Conservation (phyloP, 805 yeast species). For the Phaffomyces thermotolerans region DNA sequence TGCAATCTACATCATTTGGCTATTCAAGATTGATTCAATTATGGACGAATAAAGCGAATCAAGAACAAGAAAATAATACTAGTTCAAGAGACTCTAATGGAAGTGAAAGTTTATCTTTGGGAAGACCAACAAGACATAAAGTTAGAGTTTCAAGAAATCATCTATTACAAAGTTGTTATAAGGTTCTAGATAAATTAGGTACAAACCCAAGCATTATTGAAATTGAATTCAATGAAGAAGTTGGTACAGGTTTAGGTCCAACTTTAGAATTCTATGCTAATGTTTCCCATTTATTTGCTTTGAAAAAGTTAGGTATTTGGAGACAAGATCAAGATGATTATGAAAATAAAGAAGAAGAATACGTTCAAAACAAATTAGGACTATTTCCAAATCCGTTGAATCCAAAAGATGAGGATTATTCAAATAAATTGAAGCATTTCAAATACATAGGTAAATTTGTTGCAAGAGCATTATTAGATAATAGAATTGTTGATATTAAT, state of each 20-base stretch:
- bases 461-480: constrained; percentile 81
- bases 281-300: constrained; percentile 69
- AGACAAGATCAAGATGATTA: constrained; percentile 31
- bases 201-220: constrained; percentile 76
- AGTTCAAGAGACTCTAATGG: constrained; percentile 17
- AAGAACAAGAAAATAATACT: constrained; percentile 30
- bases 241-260: constrained; percentile 95
- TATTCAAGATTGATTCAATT: constrained; percentile 72
- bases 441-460: constrained; percentile 70
- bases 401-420: constrained; percentile 28
- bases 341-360: constrained; percentile 25
- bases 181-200: constrained; percentile 70
- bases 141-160: constrained; percentile 66
- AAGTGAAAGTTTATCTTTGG: constrained; percentile 34
- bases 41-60: constrained; percentile 55
- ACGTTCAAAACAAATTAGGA: constrained; percentile 40
- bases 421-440: constrained; percentile 46
- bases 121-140: constrained; percentile 73
- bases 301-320: constrained; percentile 60
- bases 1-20: constrained; percentile 88
- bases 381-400: constrained; percentile 67
- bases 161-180: constrained; percentile 69
- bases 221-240: constrained; percentile 83
- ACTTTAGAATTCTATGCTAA: constrained; percentile 86
- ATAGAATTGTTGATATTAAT: constrained; percentile 77